Percentiles rank a stretch among this genome's conserved stretches.
These are phyloP conservation scores for Xylariaceae sp. DNA, from an alignment of 2,329 filamentous ascomycete species.

Conservation along the genomic window DNA sequence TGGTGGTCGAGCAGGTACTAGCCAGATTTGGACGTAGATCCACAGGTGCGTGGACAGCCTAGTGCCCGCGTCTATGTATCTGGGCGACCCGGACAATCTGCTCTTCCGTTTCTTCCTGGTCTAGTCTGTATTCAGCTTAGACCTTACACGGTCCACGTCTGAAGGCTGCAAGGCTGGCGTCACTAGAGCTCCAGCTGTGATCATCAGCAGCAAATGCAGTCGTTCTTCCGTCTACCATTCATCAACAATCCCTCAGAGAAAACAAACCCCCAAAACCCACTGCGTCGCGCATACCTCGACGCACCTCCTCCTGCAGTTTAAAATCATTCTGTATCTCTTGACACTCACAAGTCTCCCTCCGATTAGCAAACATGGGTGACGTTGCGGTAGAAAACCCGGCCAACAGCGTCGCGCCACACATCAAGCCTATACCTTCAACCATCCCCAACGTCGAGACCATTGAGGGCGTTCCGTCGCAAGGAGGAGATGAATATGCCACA, in stretches of 20 bases:
- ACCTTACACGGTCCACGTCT: background rate
- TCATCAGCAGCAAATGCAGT: background rate
- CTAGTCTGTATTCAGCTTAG: no score
- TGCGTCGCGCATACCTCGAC: background rate
- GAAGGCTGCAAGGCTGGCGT: constrained; percentile 30
- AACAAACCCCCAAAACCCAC: background rate
- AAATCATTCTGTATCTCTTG: no score
- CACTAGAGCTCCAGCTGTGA: constrained; percentile 2
- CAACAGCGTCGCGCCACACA: constrained; percentile 70
- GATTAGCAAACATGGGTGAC: constrained; percentile 70
- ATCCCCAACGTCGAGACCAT: constrained; percentile 89
- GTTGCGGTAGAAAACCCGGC: constrained; percentile 77
- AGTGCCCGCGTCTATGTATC: no score
- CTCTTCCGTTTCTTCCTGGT: no score
- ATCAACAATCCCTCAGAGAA: background rate
- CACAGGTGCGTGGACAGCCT: no score
- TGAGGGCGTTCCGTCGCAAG: constrained; percentile 76
- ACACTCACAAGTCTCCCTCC: no score
- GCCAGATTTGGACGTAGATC: no score
- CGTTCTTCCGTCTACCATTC: background rate
- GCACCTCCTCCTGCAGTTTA: no score
- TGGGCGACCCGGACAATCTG: no score
- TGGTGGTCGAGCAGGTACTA: no score
- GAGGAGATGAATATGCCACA: constrained; percentile 87
- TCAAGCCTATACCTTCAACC: constrained; percentile 72